Evolutionary conservation across 768 basidiomycete genomes (phyloP).

Genomic region (Boletus subparvulus): DNA sequence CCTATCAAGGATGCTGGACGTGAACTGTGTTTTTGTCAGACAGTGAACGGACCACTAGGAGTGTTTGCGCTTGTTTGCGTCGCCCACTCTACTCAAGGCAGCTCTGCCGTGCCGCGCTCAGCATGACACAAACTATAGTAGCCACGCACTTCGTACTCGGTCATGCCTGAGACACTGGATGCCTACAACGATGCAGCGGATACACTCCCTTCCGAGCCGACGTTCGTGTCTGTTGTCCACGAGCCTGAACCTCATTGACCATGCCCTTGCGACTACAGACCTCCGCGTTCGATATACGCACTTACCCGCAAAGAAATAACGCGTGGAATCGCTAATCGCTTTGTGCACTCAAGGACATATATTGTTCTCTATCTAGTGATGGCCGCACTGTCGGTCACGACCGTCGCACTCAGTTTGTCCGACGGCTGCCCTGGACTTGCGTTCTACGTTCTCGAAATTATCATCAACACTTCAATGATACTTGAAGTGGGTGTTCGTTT

Average conservation of each 20-base stretch:
- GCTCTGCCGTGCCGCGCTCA: background rate
- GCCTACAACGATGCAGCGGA: conserved; percentile 37
- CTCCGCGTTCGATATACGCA: conserved; percentile 80
- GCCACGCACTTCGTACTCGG: conserved; percentile 7
- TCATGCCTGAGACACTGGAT: conserved; percentile 38
- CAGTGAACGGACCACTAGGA: too few species aligned
- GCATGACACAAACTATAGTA: conserved; percentile 11
- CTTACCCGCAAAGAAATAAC: conserved; percentile 82
- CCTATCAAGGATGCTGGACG: background rate
- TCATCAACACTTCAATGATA: conserved; percentile 92
- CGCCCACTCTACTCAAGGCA: background rate
- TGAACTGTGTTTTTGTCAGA: background rate
- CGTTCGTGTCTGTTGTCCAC: conserved; percentile 27
- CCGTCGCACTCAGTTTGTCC: conserved; percentile 77
- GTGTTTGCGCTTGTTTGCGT: conserved; percentile 35
- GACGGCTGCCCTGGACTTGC: conserved; percentile 85
- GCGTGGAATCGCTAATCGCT: conserved; percentile 83
- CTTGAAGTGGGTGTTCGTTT: conserved; percentile 89
- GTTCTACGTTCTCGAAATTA: conserved; percentile 87
- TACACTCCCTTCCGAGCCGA: conserved; percentile 25
- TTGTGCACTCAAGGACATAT: conserved; percentile 85
- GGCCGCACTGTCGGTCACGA: conserved; percentile 84
- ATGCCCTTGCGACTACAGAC: conserved; percentile 41
- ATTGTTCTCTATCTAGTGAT: conserved; percentile 87
- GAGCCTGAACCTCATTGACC: conserved; percentile 11